Evolutionary conservation across 2,329 filamentous ascomycete genomes (phyloP).

Genomic region (Fusarium albidum): DNA sequence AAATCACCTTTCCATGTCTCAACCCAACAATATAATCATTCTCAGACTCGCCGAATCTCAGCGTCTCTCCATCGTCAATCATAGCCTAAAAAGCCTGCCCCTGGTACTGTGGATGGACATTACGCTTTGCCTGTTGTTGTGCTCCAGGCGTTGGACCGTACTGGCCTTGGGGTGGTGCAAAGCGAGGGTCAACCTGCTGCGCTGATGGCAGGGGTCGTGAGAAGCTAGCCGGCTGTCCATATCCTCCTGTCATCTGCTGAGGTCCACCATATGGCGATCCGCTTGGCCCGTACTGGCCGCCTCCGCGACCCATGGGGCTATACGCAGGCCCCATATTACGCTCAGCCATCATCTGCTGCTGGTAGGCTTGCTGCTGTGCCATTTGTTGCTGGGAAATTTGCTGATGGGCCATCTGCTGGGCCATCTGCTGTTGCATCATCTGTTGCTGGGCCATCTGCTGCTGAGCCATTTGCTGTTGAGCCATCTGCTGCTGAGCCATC

Average conservation of each 20-base stretch:
- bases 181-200: conserved; percentile 40
- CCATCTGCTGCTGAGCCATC: conserved; percentile 39
- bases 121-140: conserved; percentile 34
- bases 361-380: conserved; percentile 37
- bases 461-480: conserved; percentile 39
- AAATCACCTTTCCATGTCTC: conserved; percentile 19
- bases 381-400: conserved; percentile 39
- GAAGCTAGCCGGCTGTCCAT: conserved; percentile 39
- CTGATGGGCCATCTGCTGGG: conserved; percentile 38
- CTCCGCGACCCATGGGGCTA: conserved; percentile 35
- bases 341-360: conserved; percentile 38
- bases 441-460: conserved; percentile 40
- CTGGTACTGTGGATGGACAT: conserved; percentile 45
- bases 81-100: conserved; percentile 46
- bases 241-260: conserved; percentile 28
- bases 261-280: conserved; percentile 34
- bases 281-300: conserved; percentile 31
- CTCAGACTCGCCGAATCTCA: background rate
- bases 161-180: conserved; percentile 44
- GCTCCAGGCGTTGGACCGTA: conserved; percentile 34
- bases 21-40: conserved; percentile 21
- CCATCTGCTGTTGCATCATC: conserved; percentile 55
- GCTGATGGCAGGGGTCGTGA: conserved; percentile 45
- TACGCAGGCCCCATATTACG: conserved; percentile 38
- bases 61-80: background rate